Percentiles rank a stretch among this genome's conserved stretches.
Conservation (phyloP, 2,329 filamentous ascomycete species). For the Paraconiothyrium sp. region DNA sequence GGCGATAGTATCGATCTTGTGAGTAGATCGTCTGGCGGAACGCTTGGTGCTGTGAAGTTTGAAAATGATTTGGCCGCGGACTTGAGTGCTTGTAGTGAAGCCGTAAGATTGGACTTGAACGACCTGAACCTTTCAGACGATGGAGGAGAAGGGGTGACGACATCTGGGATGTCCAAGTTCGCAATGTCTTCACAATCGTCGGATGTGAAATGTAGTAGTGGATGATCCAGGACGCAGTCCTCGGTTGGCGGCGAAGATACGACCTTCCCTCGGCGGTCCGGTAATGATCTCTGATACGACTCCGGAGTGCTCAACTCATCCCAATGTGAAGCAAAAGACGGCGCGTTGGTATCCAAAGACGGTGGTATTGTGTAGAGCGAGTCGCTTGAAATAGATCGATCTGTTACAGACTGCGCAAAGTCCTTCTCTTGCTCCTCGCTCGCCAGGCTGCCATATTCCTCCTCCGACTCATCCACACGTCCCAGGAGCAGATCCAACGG, state of each 20-base stretch:
- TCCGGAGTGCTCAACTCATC: conserved; percentile 48
- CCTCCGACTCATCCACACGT: conserved; percentile 59
- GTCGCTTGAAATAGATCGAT: conserved; percentile 65
- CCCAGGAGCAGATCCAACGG: conserved; percentile 66
- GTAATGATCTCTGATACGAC: conserved; percentile 38
- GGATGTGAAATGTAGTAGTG: conserved; percentile 57
- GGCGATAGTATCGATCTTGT: conserved; percentile 68
- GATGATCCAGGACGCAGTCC: conserved; percentile 66
- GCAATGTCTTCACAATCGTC: conserved; percentile 46
- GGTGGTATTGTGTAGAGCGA: conserved; percentile 62
- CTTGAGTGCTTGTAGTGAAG: conserved; percentile 69
- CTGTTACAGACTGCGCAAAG: conserved; percentile 54
- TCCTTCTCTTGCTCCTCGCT: conserved; percentile 58
- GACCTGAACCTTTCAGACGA: conserved; percentile 54
- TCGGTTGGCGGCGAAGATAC: conserved; percentile 61
- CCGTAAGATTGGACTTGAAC: conserved; percentile 71
- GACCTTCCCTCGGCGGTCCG: conserved; percentile 55
- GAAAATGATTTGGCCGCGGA: conserved; percentile 69
- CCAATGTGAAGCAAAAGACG: conserved; percentile 56
- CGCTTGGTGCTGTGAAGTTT: conserved; percentile 62
- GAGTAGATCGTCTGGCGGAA: conserved; percentile 68
- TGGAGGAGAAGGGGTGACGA: conserved; percentile 30
- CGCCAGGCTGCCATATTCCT: conserved; percentile 51
- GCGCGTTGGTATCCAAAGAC: conserved; percentile 57
- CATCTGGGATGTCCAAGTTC: conserved; percentile 40